Conservation (phyloP, 2,329 filamentous ascomycete genomes). For the Hyphodiscus sp. region DNA sequence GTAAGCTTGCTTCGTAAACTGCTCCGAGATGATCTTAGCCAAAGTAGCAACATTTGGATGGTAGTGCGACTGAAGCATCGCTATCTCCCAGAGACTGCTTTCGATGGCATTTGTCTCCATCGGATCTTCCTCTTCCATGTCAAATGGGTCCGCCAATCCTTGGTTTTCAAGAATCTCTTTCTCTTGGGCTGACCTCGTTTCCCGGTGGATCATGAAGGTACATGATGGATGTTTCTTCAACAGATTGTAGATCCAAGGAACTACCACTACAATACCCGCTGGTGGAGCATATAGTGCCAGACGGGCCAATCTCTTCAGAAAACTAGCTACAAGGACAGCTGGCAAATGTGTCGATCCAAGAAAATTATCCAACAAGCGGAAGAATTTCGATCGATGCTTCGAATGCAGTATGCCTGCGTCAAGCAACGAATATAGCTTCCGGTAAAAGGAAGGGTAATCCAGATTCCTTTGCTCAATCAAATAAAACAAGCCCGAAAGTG, state of each 20-base stretch:
- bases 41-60: constrained; percentile 95
- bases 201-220: constrained; percentile 93
- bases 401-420: constrained; percentile 84
- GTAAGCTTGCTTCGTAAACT: constrained; percentile 94
- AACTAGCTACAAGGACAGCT: constrained; percentile 83
- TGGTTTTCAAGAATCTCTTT: constrained; percentile 54
- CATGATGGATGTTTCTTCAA: constrained; percentile 83
- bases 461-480: constrained; percentile 90
- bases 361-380: constrained; percentile 87
- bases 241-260: constrained; percentile 95
- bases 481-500: constrained; percentile 89
- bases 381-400: constrained; percentile 88
- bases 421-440: constrained; percentile 87
- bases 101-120: constrained; percentile 83
- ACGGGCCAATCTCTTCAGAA: constrained; percentile 86
- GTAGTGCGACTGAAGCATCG: constrained; percentile 86
- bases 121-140: constrained; percentile 69
- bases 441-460: constrained; percentile 92
- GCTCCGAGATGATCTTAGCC: constrained; percentile 87
- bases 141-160: constrained; percentile 66
- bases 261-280: constrained; percentile 76
- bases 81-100: constrained; percentile 90
- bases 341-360: constrained; percentile 88
- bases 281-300: constrained; percentile 85
- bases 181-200: constrained; percentile 50